Percentiles rank a stretch among this genome's conserved stretches.
phyloP scores from a whole-genome alignment of 345 rosid genomes.

The Moricandia moricandioides region DNA sequence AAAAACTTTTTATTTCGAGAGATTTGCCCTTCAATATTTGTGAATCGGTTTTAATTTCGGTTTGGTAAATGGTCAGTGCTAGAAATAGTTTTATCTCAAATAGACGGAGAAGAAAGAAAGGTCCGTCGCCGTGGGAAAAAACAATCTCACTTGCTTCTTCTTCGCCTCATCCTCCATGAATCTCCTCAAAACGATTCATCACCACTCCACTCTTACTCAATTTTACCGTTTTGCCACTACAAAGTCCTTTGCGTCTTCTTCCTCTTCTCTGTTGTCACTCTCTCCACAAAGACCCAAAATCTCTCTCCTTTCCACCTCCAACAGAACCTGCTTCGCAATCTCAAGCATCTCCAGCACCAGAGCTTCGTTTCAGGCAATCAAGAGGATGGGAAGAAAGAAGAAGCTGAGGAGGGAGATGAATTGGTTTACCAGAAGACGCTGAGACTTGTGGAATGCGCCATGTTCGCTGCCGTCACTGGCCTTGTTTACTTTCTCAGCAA shows the following conservation, averaged over 20 bases:
- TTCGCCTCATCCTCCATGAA: conserved; percentile 39
- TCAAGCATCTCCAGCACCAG: conserved; percentile 40
- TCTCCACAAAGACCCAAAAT: conserved; percentile 19
- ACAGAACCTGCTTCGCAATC: conserved; percentile 39
- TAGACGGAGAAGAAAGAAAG: conserved; percentile 5
- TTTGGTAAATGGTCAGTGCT: not conserved
- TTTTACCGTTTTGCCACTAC: conserved; percentile 20
- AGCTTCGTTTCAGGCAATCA: conserved; percentile 34
- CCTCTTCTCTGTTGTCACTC: not conserved
- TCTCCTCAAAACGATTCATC: conserved; percentile 46
- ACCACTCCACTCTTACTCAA: conserved; percentile 29
- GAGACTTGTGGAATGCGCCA: conserved; percentile 89
- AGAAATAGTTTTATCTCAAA: not conserved
- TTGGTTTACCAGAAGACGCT: conserved; percentile 64
- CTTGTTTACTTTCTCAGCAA: conserved; percentile 87
- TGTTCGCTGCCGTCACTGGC: conserved; percentile 89
- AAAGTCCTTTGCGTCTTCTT: conserved; percentile 23
- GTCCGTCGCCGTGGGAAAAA: not conserved
- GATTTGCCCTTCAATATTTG: no score
- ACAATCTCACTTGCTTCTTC: not conserved
- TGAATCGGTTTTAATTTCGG: not conserved
- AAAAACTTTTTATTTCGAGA: no score
- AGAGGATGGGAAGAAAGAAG: conserved; percentile 41
- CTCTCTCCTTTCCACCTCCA: conserved; percentile 30
- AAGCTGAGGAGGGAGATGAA: conserved; percentile 42